Evolutionary conservation across 1,284 basidiomycete genomes (phyloP).

Genomic region (Cutaneotrichosporon sp.): DNA sequence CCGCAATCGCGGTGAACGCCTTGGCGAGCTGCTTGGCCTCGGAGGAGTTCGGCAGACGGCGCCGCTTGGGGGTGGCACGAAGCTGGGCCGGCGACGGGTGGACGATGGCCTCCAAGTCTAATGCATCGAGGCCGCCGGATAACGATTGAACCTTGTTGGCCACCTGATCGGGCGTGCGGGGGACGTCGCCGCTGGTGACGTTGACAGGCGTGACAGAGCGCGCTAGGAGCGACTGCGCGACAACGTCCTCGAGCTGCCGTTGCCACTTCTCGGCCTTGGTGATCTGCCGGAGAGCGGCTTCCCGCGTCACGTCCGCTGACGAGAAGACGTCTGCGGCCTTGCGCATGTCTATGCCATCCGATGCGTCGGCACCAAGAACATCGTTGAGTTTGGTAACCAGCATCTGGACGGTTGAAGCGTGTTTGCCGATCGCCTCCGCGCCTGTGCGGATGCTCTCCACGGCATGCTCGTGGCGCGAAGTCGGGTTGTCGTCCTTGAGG

Average conservation of each 20-base stretch:
- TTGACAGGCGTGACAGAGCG: not conserved
- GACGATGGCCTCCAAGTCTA: slow-evolving; percentile 26
- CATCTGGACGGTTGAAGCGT: slow-evolving; percentile 10
- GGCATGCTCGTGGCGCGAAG: not conserved
- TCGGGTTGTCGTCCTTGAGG: not conserved
- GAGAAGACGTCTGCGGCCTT: slow-evolving; percentile 22
- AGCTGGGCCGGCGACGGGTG: slow-evolving; percentile 19
- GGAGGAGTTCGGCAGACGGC: slow-evolving; percentile 26
- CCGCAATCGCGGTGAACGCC: slow-evolving; percentile 26
- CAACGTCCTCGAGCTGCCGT: slow-evolving; percentile 10
- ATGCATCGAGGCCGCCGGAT: slow-evolving; percentile 28
- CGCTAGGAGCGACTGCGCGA: slow-evolving; percentile 1
- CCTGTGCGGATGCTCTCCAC: slow-evolving; percentile 4
- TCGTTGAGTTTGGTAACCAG: slow-evolving; percentile 17
- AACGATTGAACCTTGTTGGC: slow-evolving; percentile 19
- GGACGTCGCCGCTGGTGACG: not conserved
- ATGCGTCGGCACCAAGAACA: slow-evolving; percentile 10
- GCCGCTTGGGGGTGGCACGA: slow-evolving; percentile 16
- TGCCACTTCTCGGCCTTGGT: slow-evolving; percentile 19
- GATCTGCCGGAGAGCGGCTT: slow-evolving; percentile 14
- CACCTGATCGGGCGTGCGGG: slow-evolving; percentile 4
- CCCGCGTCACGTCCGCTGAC: slow-evolving; percentile 18
- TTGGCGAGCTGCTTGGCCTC: slow-evolving; percentile 16
- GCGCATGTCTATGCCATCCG: slow-evolving; percentile 14
- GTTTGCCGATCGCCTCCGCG: not conserved